phyloP scores from a whole-genome alignment of 108 stramenopile genomes.

The Pseudonitzschia pungens region DNA sequence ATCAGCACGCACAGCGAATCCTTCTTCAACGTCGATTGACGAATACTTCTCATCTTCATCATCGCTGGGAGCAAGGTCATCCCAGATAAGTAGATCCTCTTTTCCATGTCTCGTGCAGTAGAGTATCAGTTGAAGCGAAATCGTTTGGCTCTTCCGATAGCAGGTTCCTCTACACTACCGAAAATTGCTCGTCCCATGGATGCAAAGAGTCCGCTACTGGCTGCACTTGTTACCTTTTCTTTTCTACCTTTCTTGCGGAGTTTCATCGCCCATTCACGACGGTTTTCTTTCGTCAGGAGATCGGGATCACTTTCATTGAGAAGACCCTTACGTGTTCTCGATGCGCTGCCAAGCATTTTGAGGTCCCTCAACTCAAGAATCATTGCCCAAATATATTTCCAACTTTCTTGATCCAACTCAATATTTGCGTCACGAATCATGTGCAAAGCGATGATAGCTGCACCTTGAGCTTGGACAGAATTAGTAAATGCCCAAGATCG shows the following conservation, averaged over 20 bases:
- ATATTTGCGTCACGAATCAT: constrained; percentile 61
- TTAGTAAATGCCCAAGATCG: constrained; percentile 51
- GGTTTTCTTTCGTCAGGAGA: constrained; percentile 49
- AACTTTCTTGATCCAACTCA: constrained; percentile 73
- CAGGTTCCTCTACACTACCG: constrained; percentile 35
- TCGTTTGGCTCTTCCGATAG: constrained; percentile 4
- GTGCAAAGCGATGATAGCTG: constrained; percentile 62
- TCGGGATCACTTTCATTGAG: constrained; percentile 75
- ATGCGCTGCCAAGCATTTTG: constrained; percentile 47
- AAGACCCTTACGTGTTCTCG: constrained; percentile 29
- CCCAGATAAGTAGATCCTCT: constrained; percentile 67
- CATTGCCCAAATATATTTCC: constrained; percentile 77
- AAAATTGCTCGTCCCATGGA: constrained; percentile 44
- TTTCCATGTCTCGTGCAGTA: constrained; percentile 60
- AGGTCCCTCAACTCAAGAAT: constrained; percentile 81
- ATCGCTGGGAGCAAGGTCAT: constrained; percentile 72
- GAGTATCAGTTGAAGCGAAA: constrained; percentile 15
- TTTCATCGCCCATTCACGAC: constrained; percentile 58
- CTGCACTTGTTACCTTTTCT: constrained; percentile 22
- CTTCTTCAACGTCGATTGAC: constrained; percentile 24
- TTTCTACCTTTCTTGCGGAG: constrained; percentile 49
- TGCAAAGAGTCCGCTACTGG: constrained; percentile 28
- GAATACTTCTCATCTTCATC: constrained; percentile 46
- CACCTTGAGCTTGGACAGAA: constrained; percentile 77
- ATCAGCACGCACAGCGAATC: constrained; percentile 17